These are phyloP conservation scores for Pulveroboletus sp. DNA, from an alignment of 768 basidiomycete species.

Conservation along the genomic window DNA sequence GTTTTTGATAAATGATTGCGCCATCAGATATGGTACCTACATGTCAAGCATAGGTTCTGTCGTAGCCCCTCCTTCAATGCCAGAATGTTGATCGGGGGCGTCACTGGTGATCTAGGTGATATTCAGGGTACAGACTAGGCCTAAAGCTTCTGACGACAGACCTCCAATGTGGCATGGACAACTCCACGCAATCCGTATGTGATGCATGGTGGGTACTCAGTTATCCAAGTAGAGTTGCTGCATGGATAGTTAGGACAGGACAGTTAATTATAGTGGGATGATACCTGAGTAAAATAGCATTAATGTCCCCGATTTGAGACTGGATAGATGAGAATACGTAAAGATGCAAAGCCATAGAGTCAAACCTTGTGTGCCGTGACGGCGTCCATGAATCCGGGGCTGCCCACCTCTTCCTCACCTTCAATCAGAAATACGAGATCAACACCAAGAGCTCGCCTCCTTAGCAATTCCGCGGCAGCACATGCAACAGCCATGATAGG, in stretches of 20 bases:
- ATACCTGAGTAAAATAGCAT: constrained; percentile 85
- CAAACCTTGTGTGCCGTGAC: constrained; percentile 70
- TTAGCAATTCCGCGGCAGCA: constrained; percentile 79
- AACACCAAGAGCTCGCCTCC: constrained; percentile 66
- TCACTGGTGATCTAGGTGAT: constrained; percentile 56
- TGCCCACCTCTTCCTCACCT: constrained; percentile 97
- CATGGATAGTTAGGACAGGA: background rate
- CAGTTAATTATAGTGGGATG: background rate
- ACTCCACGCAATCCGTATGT: constrained; percentile 95
- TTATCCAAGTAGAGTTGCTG: constrained; percentile 97
- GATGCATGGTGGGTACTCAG: constrained; percentile 86
- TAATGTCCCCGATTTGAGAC: constrained; percentile 80
- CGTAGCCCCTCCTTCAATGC: constrained; percentile 86
- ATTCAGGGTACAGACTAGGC: background rate
- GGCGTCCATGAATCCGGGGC: constrained; percentile 76
- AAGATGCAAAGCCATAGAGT: background rate
- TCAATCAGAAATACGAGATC: constrained; percentile 91
- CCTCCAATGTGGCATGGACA: constrained; percentile 79
- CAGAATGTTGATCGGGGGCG: constrained; percentile 84
- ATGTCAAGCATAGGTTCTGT: constrained; percentile 93
- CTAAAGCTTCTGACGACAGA: constrained; percentile 21
- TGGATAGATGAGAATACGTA: constrained; percentile 26
- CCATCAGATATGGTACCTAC: constrained; percentile 35
- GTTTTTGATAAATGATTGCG: background rate
- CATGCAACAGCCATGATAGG: constrained; percentile 89